Evolutionary conservation across 2,329 filamentous ascomycete species (phyloP), one percentile per base, ranked within the genome.

Genomic region (Penicillium rolfsii): DNA sequence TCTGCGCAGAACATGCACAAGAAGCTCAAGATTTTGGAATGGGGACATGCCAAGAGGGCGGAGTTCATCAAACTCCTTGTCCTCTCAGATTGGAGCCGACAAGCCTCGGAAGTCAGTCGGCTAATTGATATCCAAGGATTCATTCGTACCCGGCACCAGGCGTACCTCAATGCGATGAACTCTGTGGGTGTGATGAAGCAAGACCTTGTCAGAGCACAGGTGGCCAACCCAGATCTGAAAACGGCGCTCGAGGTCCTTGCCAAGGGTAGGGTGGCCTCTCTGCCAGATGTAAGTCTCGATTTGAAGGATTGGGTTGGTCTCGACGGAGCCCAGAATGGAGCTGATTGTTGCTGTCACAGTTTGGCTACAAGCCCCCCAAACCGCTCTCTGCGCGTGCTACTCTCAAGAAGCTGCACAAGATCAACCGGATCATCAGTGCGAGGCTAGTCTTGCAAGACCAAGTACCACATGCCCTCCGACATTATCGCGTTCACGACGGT

Each of bases 51-150:
- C 24, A 87, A 90, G 71, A 89, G 97, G 71, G 87, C 89, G 33
- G 92, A 91, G 79, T 98, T 96, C 82, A 91, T 96, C 74, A 98
- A 99, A 79, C 86, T 93, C 7, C 83, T 97, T 22, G 92, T 99
- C 24, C 88, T 99, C 50, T 88, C 90, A 1, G 90, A 95, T 77
- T 99, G 95, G 95, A 91, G 90, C 73, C 85, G 90, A 71, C 89
- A 91, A 74, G 87, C 89, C 36, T 84, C 87, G 41, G 87, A 90
- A 68, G 91, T 98, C 68, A 90, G 89, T 79, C 92, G 90, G 76
- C 83, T 98, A 62, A 96, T 98, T 66, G 93, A 98, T 71, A 80
- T 99, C 65, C 91, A 90, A 72, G 83, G 84, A 28, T 92, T 94
- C 81, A 82, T 96, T 63, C 84, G 87, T 60, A 78, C 81, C 59